Base-by-base conservation (phyloP, 140 eudicot genomes). In the Bidens hawaiensis region DNA sequence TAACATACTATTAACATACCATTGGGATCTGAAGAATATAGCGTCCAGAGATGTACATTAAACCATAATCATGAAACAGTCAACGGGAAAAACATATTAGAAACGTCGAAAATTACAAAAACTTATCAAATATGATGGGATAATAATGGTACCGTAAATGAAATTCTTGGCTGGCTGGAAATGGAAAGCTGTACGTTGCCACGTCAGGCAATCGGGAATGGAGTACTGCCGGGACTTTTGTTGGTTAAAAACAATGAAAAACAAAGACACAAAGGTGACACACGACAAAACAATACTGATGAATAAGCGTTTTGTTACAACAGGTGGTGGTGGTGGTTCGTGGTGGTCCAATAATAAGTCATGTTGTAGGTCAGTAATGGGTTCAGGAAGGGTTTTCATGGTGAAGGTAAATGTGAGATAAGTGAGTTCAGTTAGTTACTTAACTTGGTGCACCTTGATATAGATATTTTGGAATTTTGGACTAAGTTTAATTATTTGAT, bases 151-250 rank as follows among this genome's bases (percentile, higher is more conserved):
- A 76, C 81, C 81, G 49, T 59, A 76, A 24, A 76, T 70, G 65
- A 76, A 76, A 41, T 76, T 76, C 42, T 76, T 70, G 1, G 76
- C 68, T 1, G 77, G 81, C 31, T 70, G 81, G 59, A 70, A 76
- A 57, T 76, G 81, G 12, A 45, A 76, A 64, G 81, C 73, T 0
- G 81, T 70, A 19, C 73, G 54, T 51, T 76, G 73, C 81, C 81
- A 76, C 12, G 1, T 47, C 11, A 76, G 48, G 9, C 72, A 67
- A 40, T 70, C 73, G 8, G 73, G 17, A 2, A 13, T 59, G 3
- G 80, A 50, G 22, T 22, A 15, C 5, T 13, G 52, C n/a, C 2
- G 3, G 13, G 42, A 47, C 48, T 55, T 41, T 4, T 47, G 64
- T 25, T 73, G 73, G 63, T 47, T 34, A 2, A 27, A n/a, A 10